These are phyloP conservation scores for Mollisia scopiformis DNA, from an alignment of 2,329 filamentous ascomycete genomes.

Conservation along the genomic window DNA sequence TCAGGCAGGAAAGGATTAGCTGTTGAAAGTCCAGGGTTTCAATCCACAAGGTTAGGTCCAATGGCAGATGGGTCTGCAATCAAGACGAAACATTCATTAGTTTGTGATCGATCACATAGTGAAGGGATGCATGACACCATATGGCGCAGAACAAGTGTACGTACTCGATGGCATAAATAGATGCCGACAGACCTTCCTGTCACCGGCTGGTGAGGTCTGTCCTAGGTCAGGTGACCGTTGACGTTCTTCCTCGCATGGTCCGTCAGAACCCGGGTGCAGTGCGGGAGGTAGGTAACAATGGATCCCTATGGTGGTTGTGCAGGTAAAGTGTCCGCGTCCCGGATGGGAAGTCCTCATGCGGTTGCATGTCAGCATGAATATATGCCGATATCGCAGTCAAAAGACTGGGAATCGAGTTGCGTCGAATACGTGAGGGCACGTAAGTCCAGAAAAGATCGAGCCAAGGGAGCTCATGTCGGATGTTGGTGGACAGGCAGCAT, in stretches of 20 bases:
- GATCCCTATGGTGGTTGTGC: background rate
- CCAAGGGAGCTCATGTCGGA: background rate
- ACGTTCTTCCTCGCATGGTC: background rate
- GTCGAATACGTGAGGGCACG: background rate
- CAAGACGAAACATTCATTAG: conserved; percentile 31
- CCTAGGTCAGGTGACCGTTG: conserved; percentile 1
- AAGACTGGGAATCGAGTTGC: background rate
- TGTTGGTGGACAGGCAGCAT: background rate
- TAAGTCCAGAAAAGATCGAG: background rate
- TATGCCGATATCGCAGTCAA: background rate
- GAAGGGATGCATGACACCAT: conserved; percentile 29
- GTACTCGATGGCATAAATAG: conserved; percentile 36
- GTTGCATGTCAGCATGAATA: background rate
- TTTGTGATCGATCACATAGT: conserved; percentile 30
- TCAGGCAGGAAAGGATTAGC: background rate
- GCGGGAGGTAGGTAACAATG: background rate
- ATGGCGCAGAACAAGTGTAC: conserved; percentile 34
- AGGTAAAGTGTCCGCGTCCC: background rate
- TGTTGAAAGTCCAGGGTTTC: background rate
- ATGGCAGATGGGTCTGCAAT: conserved; percentile 8
- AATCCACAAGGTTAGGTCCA: background rate
- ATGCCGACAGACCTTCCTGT: conserved; percentile 27
- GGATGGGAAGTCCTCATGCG: background rate
- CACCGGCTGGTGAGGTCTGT: conserved; percentile 25
- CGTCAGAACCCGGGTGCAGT: background rate